Base-by-base conservation (phyloP, 1,284 basidiomycete species). In the Termitomyces sp. region DNA sequence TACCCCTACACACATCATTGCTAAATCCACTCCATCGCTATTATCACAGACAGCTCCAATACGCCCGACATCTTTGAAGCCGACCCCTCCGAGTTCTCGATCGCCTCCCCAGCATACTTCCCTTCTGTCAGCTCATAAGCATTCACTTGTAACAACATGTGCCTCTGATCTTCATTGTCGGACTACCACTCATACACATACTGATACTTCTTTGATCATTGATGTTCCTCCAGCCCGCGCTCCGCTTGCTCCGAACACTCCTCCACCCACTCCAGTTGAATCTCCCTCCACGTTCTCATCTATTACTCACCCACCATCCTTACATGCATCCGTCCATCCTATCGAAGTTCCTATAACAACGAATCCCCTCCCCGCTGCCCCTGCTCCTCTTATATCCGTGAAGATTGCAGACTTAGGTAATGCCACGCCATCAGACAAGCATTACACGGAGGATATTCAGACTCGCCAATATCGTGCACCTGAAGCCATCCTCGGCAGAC, bases 381-480 rank as follows among this genome's bases (percentile, higher is more conserved):
- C 57, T 21, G 63, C 62, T 3, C 73, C 71, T 21, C 79, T 80
- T 1, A 85, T 95, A 64, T 85, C 81, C n/a, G 82, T 95, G 69
- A 95, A 95, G 78, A 94, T 95, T 61, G 92, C 93, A 33, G 92
- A 95, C 68, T 73, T 95, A 43, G 92, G 91, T 28, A 94, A 94
- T 67, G 92, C 91, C 21, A 92, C 91, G 24, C 88, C 87, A 1
- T 85, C 84, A 15, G 87, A 81, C 65, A 82, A 84, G 61, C 93
- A 94, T 68, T 95, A 84, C 65, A 94, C 92, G 9, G 92, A 95
- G 65, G 93, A 95, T 68, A 96, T 96, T 59, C 94, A 96, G 72
- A 96, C 94, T 34, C 80, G 94, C 31, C 94, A 96, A 68, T 96
- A 96, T 69, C 87, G 93, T 57, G 83, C 88, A 33, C 94, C 94